Conservation (phyloP, 2,329 filamentous ascomycete species). For the Trichophyton benhamiae region DNA sequence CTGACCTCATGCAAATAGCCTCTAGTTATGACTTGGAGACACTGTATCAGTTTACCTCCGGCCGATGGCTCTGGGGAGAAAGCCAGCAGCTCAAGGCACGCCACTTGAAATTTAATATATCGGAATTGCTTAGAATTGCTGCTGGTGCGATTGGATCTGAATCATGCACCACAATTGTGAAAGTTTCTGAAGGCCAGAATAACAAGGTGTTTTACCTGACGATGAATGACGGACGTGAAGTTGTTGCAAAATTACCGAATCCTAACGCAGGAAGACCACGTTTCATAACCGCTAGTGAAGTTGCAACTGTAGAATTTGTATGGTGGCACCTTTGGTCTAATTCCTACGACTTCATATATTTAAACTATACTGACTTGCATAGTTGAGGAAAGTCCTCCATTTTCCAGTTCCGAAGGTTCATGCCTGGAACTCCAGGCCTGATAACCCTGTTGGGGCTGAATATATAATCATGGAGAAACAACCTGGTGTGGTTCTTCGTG, state of each 20-base stretch:
- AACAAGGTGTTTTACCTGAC: slow-evolving; percentile 24
- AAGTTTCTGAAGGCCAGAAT: slow-evolving; percentile 21
- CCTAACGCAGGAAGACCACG: slow-evolving; percentile 9
- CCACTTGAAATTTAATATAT: slow-evolving; percentile 22
- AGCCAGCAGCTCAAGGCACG: slow-evolving; percentile 18
- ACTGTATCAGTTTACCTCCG: slow-evolving; percentile 18
- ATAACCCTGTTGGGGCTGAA: slow-evolving; percentile 23
- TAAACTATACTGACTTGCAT: background rate
- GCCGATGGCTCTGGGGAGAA: slow-evolving; percentile 28
- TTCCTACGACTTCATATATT: too few relatives aligned
- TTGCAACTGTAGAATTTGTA: slow-evolving; percentile 26
- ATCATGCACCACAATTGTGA: slow-evolving; percentile 12
- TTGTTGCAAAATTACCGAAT: slow-evolving; percentile 16
- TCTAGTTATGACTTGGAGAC: slow-evolving; percentile 9
- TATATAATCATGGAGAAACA: slow-evolving; percentile 27
- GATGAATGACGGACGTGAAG: slow-evolving; percentile 13
- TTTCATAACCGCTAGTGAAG: slow-evolving; percentile 25
- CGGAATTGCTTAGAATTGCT: slow-evolving; percentile 22
- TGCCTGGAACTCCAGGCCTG: slow-evolving; percentile 10
- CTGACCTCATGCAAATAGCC: too few relatives aligned
- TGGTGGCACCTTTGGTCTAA: background rate
- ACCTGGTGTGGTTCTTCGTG: slow-evolving; percentile 12
- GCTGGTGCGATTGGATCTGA: slow-evolving; percentile 21
- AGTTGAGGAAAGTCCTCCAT: slow-evolving; percentile 11
- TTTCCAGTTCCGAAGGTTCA: slow-evolving; percentile 13